Evolutionary conservation across 1,284 basidiomycete species (phyloP), one percentile per base, ranked within the genome.

Genomic region (Dichomitus squalens): DNA sequence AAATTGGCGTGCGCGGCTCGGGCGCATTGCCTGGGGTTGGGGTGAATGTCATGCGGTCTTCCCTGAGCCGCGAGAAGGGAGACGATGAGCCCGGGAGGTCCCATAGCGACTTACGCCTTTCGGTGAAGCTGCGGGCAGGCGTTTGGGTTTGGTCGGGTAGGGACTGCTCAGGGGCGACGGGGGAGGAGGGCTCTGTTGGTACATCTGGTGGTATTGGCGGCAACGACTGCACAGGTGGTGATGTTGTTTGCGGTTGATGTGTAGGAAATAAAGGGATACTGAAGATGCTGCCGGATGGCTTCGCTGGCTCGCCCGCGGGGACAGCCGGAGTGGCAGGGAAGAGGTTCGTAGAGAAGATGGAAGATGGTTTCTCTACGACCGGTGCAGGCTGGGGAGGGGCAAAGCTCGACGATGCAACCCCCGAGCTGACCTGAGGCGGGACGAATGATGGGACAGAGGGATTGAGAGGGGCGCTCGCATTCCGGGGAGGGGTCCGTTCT

Each of bases 101-200:
- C 68, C 69, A 71, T 35, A 71, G 47, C 3, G 70, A 68, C 48
- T 70, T 65, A 16, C 64, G 58, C 34, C 69, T 57, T 21, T 68
- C 67, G 3, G 68, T 41, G 34, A 71, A 31, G 29, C 29, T 65
- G 3, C 58, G 64, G 6, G 68, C 53, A 9, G 58, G 62, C 25
- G 56, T 53, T 21, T 53, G 41, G 1, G 55, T 27, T 31, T 55
- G 52, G 7, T 8, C 18, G 31, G 44, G 8, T 7, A 47, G 29
- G 16, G 44, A 27, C 29, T 47, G 44, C 20, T 47, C 44, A 6
- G 31, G 8, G 11, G 27, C 31, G 44, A 20, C 18, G n/a, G 44
- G 44, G 9, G 44, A 47, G 7, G 44, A 47, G n/a, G 44, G 44
- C 18, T 47, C 44, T 20, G 44, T 47, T 11, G 44, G 44, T 20